Evolutionary conservation across 225 moss, liverwort and hornwort genomes (phyloP), one percentile per base, ranked within the genome.

Genomic region (Bryoerythrophyllum caledonicum): DNA sequence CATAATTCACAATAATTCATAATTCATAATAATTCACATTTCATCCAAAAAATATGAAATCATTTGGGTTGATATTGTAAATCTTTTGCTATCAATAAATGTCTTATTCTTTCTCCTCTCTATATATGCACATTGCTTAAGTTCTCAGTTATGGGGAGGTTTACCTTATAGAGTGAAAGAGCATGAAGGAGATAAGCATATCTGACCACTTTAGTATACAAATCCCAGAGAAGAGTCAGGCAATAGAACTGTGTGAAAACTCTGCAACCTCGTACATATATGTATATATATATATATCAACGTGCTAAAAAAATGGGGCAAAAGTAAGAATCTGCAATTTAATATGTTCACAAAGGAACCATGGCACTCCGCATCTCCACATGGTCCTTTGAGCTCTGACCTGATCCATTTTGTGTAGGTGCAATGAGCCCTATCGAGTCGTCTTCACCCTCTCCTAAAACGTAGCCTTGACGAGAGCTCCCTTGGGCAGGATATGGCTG

Each of bases 321-420:
- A 46, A 19, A 44, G 28, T n/a, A 59, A 44, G 27, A 54, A 56
- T 56, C 59, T 52, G 76, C 35, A 38, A 78, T 78, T 54, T 75
- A 76, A 32, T 90, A 37, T 74, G 86, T 79, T 91, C 90, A 89
- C 62, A 83, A 65, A 71, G 90, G 86, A 55, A 92, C 83, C 60
- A 86, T 85, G 77, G 81, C 81, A 51, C 88, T 71, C 51, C 86
- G 96, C 74, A 85, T 85, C 73, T 91, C 89, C 65, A 92, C 84
- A 17, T 80, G 56, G 62, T 86, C 84, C 75, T 92, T 80, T 19
- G 86, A 61, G 57, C 80, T 86, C 69, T 85, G 82, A 21, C 72
- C 76, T 54, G 80, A 82, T 28, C 86, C 82, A 65, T 75, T 85
- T 75, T 80, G 86, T 64, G 73, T 75, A 30, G 85, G 86, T 60